Base-by-base conservation (phyloP, 2,329 filamentous ascomycete genomes). In the Davidsoniella virescens region DNA sequence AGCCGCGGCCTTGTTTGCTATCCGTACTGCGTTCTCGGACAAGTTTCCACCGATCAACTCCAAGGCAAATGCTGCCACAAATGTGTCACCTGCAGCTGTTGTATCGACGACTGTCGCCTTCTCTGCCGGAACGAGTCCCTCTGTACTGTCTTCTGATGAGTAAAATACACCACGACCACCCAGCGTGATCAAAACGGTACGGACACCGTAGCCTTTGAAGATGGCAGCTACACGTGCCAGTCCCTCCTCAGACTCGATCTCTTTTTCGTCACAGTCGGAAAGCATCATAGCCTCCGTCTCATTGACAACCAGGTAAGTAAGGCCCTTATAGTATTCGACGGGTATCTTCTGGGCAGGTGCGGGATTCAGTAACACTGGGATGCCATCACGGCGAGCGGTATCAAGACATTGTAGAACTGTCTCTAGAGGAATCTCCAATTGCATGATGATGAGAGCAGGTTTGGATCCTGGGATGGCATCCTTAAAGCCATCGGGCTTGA, bases 61-160 rank as follows among this genome's bases (percentile, higher is more conserved):
- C 47, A 52, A 38, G 9, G 80, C 77, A 61, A 84, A 84, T 1
- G 73, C 79, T 1, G 82, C 82, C 1, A 83, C 78, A 60, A 85
- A 86, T 0, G 82, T 84, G 62, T 87, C 82, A 0, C 82, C 82
- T 8, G 82, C 82, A 2, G 76, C 82, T 6, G 82, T 87, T 1
- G 82, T 87, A 60, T 87, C 82, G 1, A 85, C 69, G 1, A 86
- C 82, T n/a, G 80, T 69, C 5, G 65, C 59, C 57, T 63, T 68
- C 55, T 73, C 69, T 37, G 53, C 58, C 29, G 55, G 60, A 42
- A 80, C 62, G 23, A 70, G 61, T 56, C 64, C 55, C 2, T 62
- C 62, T 9, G 62, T 60, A 26, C 65, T 64, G 26, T 62, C 65
- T 43, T 64, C 62, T 7, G 67, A 70, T 16, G 65, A 64, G 55